These are phyloP conservation scores for Prunus kanzakura DNA, from an alignment of 306 rosid species.

Conservation along the genomic window DNA sequence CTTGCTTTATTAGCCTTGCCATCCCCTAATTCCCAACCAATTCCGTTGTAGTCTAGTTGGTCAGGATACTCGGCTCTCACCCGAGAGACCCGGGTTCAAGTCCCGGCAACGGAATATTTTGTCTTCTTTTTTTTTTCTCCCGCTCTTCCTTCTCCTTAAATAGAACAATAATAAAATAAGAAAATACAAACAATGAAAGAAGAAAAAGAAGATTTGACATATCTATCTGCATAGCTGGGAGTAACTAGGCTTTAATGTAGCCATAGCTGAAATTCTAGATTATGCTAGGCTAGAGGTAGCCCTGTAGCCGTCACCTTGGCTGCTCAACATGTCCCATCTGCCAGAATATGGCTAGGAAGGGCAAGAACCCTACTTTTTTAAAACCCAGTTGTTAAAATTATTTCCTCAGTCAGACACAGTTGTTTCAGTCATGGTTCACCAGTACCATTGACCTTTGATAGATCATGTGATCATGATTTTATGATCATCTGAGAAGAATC, in stretches of 20 bases:
- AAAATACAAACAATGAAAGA: background rate
- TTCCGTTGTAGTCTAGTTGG: slow-evolving; percentile 10
- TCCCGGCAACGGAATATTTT: background rate
- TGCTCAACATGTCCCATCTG: slow-evolving; percentile 20
- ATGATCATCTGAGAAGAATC: background rate
- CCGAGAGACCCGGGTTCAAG: slow-evolving; percentile 5
- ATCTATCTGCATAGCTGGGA: too few relatives aligned
- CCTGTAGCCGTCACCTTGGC: background rate
- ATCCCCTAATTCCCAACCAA: background rate
- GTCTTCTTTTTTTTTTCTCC: too few relatives aligned
- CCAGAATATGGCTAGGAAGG: background rate
- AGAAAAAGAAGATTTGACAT: background rate
- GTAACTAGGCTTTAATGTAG: too few relatives aligned
- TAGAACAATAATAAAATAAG: background rate
- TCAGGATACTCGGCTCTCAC: slow-evolving; percentile 11
- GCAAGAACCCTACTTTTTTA: background rate
- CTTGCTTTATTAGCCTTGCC: too few relatives aligned
- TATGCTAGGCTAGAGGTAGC: too few relatives aligned
- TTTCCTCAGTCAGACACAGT: background rate
- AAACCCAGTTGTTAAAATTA: background rate
- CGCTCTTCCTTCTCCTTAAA: background rate
- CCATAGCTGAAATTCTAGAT: too few relatives aligned
- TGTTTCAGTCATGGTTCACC: background rate
- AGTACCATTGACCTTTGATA: background rate
- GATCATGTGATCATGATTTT: background rate